Evolutionary conservation across 208 protist species (phyloP).

Genomic region (Herpetomonas tarakana): DNA sequence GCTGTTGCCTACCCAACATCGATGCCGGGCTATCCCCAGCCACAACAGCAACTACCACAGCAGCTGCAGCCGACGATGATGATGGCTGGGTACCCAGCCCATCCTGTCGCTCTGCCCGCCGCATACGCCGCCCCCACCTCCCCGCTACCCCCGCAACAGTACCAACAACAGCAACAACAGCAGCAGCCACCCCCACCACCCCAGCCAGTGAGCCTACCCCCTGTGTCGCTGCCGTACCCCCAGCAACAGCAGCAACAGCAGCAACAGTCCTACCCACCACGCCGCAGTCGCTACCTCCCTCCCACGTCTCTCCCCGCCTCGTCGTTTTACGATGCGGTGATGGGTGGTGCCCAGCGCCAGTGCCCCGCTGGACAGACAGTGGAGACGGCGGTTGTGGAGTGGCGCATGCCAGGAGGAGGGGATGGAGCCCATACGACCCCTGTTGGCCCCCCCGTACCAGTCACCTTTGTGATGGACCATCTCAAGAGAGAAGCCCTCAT

Average conservation of each 20-base stretch:
- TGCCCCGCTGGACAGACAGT: conserved; percentile 11
- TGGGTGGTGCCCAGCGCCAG: conserved; percentile 10
- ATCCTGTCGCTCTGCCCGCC: not conserved
- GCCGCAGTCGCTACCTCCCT: not conserved
- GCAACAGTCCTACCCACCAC: not conserved
- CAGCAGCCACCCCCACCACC: not conserved
- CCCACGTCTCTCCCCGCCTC: conserved; percentile 10
- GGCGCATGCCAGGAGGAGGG: conserved; percentile 7
- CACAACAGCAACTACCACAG: not conserved
- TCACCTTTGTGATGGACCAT: not conserved
- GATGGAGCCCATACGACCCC: not conserved
- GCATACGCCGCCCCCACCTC: not conserved
- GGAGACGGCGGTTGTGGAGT: conserved; percentile 3
- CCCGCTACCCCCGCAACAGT: too few relatives aligned
- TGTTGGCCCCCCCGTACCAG: too few relatives aligned
- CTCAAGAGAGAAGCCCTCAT: not conserved
- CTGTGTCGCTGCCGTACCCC: not conserved
- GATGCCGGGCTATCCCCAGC: not conserved
- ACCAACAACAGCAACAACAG: conserved; percentile 1
- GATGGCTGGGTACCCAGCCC: not conserved
- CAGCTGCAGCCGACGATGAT: not conserved
- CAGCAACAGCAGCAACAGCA: conserved; percentile 2
- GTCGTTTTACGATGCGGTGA: conserved; percentile 14
- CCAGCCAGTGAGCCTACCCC: not conserved
- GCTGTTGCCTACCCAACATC: too few relatives aligned